Base-by-base conservation (phyloP, 805 yeast species). In the Myxozyma mucilagina region DNA sequence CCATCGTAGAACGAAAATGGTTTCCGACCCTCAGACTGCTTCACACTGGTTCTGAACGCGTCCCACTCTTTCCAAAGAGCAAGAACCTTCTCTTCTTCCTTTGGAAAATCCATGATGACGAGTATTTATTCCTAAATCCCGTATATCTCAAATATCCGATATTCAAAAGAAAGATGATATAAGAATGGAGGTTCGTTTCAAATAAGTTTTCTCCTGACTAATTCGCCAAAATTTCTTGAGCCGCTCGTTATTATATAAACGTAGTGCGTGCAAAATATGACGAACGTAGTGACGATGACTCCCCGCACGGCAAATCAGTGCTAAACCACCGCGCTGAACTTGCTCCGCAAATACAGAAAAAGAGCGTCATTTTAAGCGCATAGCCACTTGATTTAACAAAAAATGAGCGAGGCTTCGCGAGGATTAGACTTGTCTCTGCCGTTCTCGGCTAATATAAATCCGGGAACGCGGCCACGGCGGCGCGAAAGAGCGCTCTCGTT, bases 1-100 rank as follows among this genome's bases (percentile, higher is more conserved):
- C 99, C 99, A 78, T 94, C 99, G 72, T 89, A 94, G 75, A 94
- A 94, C 42, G 97, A 84, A 75, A 92, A 94, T 61, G 86, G 87
- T 39, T 96, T 94, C 68, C 85, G 84, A 58, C 84, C 98, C 73
- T 93, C 82, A 48, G 96, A 89, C 68, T 91, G 80, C 73, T 92
- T 86, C 67, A 90, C 75, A 35, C 96, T 85, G 47, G 89, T 86
- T 66, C 90, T 90, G 80, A 94, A 94, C n/a, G 99, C 99, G 74
- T 91, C 87, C 69, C 90, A 83, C 67, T 91, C 96, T 57, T 87
- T 82, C 99, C 99, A 94, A 71, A 80, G 81, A 50, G 82, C 79
- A 59, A 87, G 80, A 68, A 93, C 84, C 69, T 86, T 85, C 73
- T 89, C 96, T 78, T 94, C 99, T 72, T 91, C 97, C 67, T 78